Percentiles rank a stretch among this genome's conserved stretches.
Evolutionary conservation across 768 basidiomycete species (phyloP).

Genomic region (Strobilomyces confusus): DNA sequence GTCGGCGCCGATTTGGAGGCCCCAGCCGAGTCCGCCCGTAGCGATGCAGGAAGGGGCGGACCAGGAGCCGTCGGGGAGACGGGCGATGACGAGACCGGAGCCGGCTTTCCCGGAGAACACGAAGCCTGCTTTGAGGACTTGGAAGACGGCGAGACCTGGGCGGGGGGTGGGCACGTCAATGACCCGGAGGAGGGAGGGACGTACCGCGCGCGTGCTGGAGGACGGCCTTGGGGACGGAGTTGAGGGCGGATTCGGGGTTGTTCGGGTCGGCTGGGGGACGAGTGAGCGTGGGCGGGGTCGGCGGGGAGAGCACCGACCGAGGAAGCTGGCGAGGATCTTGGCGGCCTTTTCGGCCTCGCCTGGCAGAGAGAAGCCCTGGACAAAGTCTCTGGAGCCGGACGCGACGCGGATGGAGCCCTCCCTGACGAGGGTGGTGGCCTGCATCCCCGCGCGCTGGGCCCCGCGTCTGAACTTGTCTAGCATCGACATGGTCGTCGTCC

Average conservation of each 20-base stretch:
- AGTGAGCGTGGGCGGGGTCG: not conserved
- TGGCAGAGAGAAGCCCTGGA: constrained; percentile 82
- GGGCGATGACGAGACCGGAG: constrained; percentile 88
- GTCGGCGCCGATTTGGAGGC: constrained; percentile 94
- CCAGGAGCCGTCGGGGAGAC: constrained; percentile 93
- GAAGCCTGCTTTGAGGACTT: constrained; percentile 91
- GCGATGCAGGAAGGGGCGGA: constrained; percentile 96
- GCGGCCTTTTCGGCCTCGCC: constrained; percentile 95
- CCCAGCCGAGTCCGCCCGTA: constrained; percentile 92
- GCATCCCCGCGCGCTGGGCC: constrained; percentile 76
- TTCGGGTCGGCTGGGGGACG: constrained; percentile 70
- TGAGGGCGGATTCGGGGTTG: constrained; percentile 85
- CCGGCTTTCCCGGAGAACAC: constrained; percentile 94
- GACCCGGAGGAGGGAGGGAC: constrained; percentile 7
- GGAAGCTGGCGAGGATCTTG: constrained; percentile 83
- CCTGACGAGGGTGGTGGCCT: constrained; percentile 73
- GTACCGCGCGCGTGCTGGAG: constrained; percentile 83
- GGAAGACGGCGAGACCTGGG: constrained; percentile 89
- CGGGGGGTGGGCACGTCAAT: too few relatives aligned
- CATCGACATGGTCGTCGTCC: constrained; percentile 46
- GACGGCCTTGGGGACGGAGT: constrained; percentile 90
- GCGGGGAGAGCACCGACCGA: constrained; percentile 50
- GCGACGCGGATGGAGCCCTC: constrained; percentile 66
- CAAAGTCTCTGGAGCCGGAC: constrained; percentile 71
- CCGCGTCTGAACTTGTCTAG: constrained; percentile 78